Base-by-base conservation (phyloP, 768 basidiomycete species). In the Tylopilus sp. region DNA sequence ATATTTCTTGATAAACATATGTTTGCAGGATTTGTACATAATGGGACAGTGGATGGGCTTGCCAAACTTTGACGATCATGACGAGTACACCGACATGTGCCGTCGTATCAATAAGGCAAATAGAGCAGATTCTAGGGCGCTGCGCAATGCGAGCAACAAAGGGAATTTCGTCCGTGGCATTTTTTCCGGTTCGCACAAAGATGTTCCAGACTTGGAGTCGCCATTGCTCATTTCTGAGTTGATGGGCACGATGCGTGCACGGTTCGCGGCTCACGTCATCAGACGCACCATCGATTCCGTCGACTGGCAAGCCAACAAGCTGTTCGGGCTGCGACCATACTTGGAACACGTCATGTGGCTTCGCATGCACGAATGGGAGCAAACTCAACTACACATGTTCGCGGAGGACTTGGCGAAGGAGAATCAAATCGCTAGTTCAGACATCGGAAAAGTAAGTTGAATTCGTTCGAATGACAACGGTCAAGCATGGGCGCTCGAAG, bases 331-430 rank as follows among this genome's bases (percentile, higher is more conserved):
- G 44, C 10, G 13, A 0, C 45, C 50, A 0, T 55, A 60, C n/a
- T 11, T 28, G 1, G 53, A 58, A 1, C 59, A 60, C 3, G 13
- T 20, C 2, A 28, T 58, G 0, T 10, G 12, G 7, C 10, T 60
- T 0, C 3, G 28, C 1, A 52, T 60, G 51, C 53, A 45, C 5
- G 47, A 55, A 0, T 58, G 53, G 57, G 57, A 60, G 41, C 18
- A 21, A 0, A 4, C n/a, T n/a, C n/a, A 18, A 0, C 13, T 60
- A 0, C 12, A 31, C 1, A 11, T 1, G 1, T 39, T 50, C 1
- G 47, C 48, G 52, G 20, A 69, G 54, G 41, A 65, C 9, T 2
- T 56, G 5, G 22, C 58, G 39, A 22, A 70, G 50, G 57, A 11
- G 1, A 48, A 56, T 3, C 46, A 26, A 0, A 40, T 45, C 5